These are phyloP conservation scores for Neonectria magnoliae DNA, from an alignment of 2,329 filamentous ascomycete genomes.

Conservation along the genomic window DNA sequence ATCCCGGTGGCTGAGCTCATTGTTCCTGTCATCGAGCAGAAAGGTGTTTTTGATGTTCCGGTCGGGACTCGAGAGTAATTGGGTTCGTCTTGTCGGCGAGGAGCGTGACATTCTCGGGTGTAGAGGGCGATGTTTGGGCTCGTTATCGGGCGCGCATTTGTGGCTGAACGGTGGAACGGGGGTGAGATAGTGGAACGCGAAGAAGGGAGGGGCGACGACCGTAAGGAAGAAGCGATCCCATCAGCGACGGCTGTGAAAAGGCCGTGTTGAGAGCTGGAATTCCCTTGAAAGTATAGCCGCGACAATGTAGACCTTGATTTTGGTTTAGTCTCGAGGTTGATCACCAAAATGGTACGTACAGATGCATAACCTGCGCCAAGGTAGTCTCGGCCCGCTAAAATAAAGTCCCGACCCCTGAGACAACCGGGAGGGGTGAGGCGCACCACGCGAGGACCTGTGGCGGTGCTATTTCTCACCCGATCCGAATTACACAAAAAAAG, in stretches of 20 bases:
- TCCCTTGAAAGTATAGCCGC: conserved; percentile 23
- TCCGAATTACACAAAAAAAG: not conserved
- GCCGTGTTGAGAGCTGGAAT: conserved; percentile 12
- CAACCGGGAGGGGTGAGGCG: not conserved
- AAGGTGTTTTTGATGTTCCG: conserved; percentile 65
- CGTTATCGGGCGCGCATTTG: conserved; percentile 39
- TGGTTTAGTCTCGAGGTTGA: conserved; percentile 30
- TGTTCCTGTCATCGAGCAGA: conserved; percentile 70
- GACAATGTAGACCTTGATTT: conserved; percentile 36
- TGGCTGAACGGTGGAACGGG: conserved; percentile 1
- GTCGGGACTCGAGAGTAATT: conserved; percentile 54
- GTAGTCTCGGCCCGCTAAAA: conserved; percentile 23
- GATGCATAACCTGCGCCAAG: conserved; percentile 6
- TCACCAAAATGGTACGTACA: conserved; percentile 22
- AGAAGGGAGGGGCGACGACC: not conserved
- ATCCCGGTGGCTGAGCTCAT: conserved; percentile 69
- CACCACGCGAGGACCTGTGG: conserved; percentile 11
- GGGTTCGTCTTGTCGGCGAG: conserved; percentile 52
- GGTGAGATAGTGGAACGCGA: not conserved
- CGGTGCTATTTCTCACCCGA: not conserved
- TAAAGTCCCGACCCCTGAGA: conserved; percentile 15
- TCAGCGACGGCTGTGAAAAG: not conserved
- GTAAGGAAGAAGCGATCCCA: not conserved
- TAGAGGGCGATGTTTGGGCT: conserved; percentile 15
- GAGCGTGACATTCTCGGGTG: conserved; percentile 54